Conservation (phyloP, 176 grass and related monocot species). For the Saccharum spontaneum region DNA sequence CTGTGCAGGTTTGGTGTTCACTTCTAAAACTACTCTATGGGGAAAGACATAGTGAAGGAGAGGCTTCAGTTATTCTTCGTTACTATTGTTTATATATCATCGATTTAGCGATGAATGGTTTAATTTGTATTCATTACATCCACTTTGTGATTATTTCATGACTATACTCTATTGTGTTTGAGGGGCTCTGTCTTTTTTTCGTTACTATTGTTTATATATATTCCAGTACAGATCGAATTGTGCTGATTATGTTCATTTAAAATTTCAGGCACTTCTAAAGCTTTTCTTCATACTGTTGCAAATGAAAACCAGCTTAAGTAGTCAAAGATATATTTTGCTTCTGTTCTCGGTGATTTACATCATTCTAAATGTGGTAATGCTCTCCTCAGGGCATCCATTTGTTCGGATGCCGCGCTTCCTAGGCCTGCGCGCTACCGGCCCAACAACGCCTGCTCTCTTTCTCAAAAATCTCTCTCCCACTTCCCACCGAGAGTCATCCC, state of each 20-base stretch:
- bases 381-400: too few relatives aligned
- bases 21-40: constrained; percentile 83
- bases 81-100: constrained; percentile 94
- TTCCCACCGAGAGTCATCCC: too few relatives aligned
- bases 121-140: constrained; percentile 16
- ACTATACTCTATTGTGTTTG: too few relatives aligned
- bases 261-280: constrained; percentile 66
- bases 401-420: too few relatives aligned
- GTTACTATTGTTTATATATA: background rate
- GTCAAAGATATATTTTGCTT: constrained; percentile 75
- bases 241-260: too few relatives aligned
- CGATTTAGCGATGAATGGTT: constrained; percentile 85
- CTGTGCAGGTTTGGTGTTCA: constrained; percentile 70
- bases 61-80: constrained; percentile 69
- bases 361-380: constrained; percentile 45
- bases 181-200: too few relatives aligned
- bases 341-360: constrained; percentile 85
- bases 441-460: too few relatives aligned
- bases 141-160: background rate
- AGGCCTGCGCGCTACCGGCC: too few relatives aligned
- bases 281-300: constrained; percentile 86
- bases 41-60: constrained; percentile 22
- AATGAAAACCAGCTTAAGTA: constrained; percentile 81
- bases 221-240: too few relatives aligned
- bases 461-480: too few relatives aligned